Conservation (phyloP, 129 eudicot species). For the Artemisia annua region DNA sequence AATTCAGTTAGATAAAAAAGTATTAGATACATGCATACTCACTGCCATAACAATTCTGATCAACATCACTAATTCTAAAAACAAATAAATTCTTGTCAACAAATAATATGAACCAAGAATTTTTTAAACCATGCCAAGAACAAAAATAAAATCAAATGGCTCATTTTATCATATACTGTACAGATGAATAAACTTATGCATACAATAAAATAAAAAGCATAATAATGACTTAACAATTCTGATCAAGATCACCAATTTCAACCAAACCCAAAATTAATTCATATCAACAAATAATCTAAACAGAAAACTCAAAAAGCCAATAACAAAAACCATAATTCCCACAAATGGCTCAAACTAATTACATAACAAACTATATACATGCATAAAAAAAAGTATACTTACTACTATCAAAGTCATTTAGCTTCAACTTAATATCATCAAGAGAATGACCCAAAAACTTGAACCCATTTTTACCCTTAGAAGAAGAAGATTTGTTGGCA, state of each 20-base stretch:
- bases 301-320: neutral
- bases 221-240: neutral
- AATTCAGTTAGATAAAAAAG: neutral
- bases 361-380: neutral
- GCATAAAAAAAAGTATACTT: constrained; percentile 32
- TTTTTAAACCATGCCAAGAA: too few species aligned
- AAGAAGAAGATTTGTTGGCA: constrained; percentile 51
- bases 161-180: too few species aligned
- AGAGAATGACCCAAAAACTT: constrained; percentile 51
- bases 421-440: constrained; percentile 49
- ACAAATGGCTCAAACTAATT: neutral
- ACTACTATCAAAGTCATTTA: constrained; percentile 76
- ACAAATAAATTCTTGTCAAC: too few species aligned
- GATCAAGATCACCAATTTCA: constrained; percentile 18
- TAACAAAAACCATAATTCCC: neutral
- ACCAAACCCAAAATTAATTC: constrained; percentile 20
- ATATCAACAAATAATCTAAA: constrained; percentile 13
- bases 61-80: too few species aligned
- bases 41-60: too few species aligned
- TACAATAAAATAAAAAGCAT: too few species aligned
- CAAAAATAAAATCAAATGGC: too few species aligned
- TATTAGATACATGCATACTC: too few species aligned
- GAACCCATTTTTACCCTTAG: constrained; percentile 55
- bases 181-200: too few species aligned
- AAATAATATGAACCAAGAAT: too few species aligned